Base-by-base conservation (phyloP, 352 stramenopile genomes). In the Pythium aquatile region DNA sequence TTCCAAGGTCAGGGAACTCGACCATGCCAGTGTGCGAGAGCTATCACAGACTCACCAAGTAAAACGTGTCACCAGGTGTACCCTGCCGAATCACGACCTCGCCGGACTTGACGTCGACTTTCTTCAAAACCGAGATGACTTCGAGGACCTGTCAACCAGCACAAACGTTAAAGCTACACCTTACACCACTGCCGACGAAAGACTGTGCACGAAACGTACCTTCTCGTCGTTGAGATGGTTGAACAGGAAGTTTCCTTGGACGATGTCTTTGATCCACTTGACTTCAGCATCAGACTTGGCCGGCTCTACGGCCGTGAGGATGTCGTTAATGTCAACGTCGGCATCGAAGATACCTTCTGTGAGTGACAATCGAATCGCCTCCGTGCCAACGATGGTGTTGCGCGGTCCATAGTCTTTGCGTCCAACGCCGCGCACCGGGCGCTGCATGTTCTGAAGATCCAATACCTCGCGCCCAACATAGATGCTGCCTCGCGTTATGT, bases 191-290 rank as follows among this genome's bases (percentile, higher is more conserved):
- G 20, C 20, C 20, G 20, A 24, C 20, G 20, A 24, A 24, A 24
- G 20, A 24, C 20, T 24, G 20, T 24, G 20, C 20, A 24, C 20
- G 20, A 24, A 44, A 28, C 33, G 3, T 42, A 94, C 84, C 83
- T 96, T 94, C 66, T 92, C 79, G 11, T 92, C 81, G 44, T 80
- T 96, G 28, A 98, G 72, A 51, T 97, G 89, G 55, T 95, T 91
- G 63, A 98, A 98, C 46, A 98, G 51, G 72, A 98, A 98, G 77
- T 94, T 98, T 46, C 78, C 84, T 32, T 96, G 72, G 26, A 98
- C 90, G 29, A 88, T 93, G 13, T 91, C 79, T 58, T 90, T 90
- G 63, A 98, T 96, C 76, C 77, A 85, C 46, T 85, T 75, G 46
- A 92, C 73, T 49, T 97, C 89, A 61, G 81, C 84, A 24, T 89